Evolutionary conservation across 257 asterid genomes (phyloP), one percentile per base, ranked within the genome.

Genomic region (Lantana camara): DNA sequence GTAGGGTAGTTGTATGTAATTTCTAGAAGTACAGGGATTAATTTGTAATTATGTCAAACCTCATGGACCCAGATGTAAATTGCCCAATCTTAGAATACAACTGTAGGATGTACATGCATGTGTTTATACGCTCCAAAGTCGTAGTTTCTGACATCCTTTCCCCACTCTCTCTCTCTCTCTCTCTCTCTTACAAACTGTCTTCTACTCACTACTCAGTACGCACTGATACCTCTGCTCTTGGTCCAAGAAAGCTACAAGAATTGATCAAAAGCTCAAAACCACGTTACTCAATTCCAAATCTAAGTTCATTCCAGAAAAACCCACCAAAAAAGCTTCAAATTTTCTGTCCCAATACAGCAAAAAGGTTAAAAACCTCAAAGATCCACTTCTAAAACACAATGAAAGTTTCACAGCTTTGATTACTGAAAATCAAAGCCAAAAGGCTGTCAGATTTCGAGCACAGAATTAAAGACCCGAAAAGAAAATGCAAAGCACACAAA

Each of bases 81-180:
- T n/a, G n/a, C n/a, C n/a, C n/a, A n/a, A n/a, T n/a, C n/a, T n/a
- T n/a, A n/a, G n/a, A n/a, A n/a, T 51, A 63, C 74, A 62, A 60
- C 63, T 60, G 64, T 48, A 30, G 49, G 64, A 69, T 71, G 70
- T 77, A 69, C 71, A 67, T 78, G 80, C 87, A 77, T 72, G 82
- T 72, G 73, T 77, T 34, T 50, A 17, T 68, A 27, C 64, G 56
- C 79, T 69, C 77, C 75, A 76, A 85, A 80, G 86, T 83, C 88
- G 7, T 58, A 32, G 57, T 27, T 23, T 24, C 77, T 67, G 73
- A 69, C 76, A 61, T n/a, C 61, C 73, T 60, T 79, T 80, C 67
- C 73, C 57, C 82, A 73, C 63, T 66, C 32, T 49, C 52, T 65
- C 60, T 49, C 70, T 60, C 68, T 48, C 66, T 46, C 61, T 44